phyloP scores from a whole-genome alignment of 2,329 filamentous ascomycete species.

The Sodiomyces alkalinus region DNA sequence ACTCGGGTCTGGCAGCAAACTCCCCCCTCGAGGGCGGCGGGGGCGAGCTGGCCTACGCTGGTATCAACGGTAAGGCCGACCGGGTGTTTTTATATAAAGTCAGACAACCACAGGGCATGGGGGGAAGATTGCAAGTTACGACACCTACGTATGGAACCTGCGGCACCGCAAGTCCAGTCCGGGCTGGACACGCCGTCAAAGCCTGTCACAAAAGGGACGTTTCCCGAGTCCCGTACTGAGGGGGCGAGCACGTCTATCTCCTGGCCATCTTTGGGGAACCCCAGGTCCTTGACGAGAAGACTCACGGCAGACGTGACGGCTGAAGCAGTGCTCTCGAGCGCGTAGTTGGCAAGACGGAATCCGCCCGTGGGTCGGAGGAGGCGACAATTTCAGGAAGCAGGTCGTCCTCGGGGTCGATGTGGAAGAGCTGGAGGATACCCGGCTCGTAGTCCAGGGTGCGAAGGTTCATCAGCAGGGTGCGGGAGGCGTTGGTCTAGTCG shows the following conservation, averaged over 20 bases:
- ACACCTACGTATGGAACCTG: conserved; percentile 62
- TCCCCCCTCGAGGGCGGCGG: conserved; percentile 78
- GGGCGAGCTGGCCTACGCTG: conserved; percentile 70
- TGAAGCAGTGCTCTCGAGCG: conserved; percentile 62
- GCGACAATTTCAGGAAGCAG: conserved; percentile 70
- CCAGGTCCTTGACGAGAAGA: conserved; percentile 51
- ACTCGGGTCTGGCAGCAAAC: conserved; percentile 91
- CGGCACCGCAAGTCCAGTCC: conserved; percentile 89
- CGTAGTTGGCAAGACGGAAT: conserved; percentile 50
- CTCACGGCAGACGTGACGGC: conserved; percentile 72
- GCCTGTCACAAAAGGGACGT: conserved; percentile 75
- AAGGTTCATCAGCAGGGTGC: conserved; percentile 93
- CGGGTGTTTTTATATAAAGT: conserved; percentile 11
- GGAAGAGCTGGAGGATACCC: conserved; percentile 63
- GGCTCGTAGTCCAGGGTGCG: conserved; percentile 68
- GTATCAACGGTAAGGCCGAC: conserved; percentile 79
- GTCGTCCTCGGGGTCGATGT: conserved; percentile 51
- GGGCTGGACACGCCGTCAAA: conserved; percentile 85
- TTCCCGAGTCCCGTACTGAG: conserved; percentile 56
- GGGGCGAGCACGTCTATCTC: conserved; percentile 35
- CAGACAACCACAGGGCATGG: background rate
- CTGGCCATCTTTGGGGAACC: conserved; percentile 36
- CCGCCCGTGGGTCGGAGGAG: conserved; percentile 53
- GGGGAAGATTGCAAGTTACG: background rate
- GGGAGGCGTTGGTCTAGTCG: conserved; percentile 73